phyloP scores from a whole-genome alignment of 148 eudicot genomes.

The Arctostaphylos glauca region DNA sequence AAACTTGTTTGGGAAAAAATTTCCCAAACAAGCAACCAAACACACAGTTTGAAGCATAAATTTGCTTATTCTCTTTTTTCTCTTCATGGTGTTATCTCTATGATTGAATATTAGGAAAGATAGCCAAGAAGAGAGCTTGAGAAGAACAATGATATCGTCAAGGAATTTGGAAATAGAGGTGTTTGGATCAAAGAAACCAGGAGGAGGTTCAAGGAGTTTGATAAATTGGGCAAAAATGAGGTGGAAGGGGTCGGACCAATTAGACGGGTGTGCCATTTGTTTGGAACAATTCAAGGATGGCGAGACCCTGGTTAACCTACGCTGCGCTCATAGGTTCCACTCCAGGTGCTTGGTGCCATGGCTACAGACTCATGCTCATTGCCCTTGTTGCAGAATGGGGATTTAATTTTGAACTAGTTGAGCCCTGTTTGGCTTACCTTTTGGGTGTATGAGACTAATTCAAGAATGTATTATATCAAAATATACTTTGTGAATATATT shows the following conservation, averaged over 20 bases:
- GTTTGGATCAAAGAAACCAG: conserved; percentile 34
- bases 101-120: conserved; percentile 23
- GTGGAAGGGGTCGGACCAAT: conserved; percentile 50
- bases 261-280: conserved; percentile 67
- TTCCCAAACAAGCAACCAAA: too few species aligned
- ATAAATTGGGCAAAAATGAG: conserved; percentile 38
- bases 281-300: conserved; percentile 56
- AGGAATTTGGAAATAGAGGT: conserved; percentile 36
- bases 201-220: conserved; percentile 30
- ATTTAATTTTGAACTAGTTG: conserved; percentile 15
- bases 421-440: too few species aligned
- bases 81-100: too few species aligned
- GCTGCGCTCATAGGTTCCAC: conserved; percentile 70
- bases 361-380: conserved; percentile 55
- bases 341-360: conserved; percentile 67
- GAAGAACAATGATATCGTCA: conserved; percentile 4
- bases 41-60: neutral
- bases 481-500: too few species aligned
- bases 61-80: neutral
- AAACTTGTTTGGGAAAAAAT: too few species aligned
- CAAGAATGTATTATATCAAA: neutral
- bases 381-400: conserved; percentile 70
- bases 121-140: conserved; percentile 21
- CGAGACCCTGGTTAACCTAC: conserved; percentile 48
- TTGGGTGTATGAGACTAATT: neutral